These are phyloP conservation scores for Nakaseomyces nivariensis DNA, from an alignment of 1,139 yeast genomes.

Conservation along the genomic window DNA sequence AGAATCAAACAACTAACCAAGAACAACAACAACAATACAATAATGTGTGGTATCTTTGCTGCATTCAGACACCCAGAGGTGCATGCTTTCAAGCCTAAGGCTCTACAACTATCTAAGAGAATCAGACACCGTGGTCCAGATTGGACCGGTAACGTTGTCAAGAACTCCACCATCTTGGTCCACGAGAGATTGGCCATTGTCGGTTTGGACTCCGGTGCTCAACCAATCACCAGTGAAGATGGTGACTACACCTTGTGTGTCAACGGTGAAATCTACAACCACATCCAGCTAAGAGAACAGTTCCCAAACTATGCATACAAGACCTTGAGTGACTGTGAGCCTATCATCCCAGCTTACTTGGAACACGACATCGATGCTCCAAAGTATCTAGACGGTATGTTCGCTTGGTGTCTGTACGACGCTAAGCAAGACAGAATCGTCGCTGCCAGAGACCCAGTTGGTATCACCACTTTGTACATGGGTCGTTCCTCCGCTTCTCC, in stretches of 20 bases:
- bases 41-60: conserved; percentile 97
- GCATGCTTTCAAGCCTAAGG: conserved; percentile 73
- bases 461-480: conserved; percentile 92
- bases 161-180: conserved; percentile 69
- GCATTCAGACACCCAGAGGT: conserved; percentile 76
- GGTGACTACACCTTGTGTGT: conserved; percentile 70
- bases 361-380: conserved; percentile 88
- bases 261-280: conserved; percentile 98
- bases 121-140: conserved; percentile 99
- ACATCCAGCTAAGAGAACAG: conserved; percentile 74
- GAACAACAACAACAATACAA: background rate
- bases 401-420: conserved; percentile 89
- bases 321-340: conserved; percentile 93
- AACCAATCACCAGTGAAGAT: conserved; percentile 81
- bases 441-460: conserved; percentile 98
- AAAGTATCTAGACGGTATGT: conserved; percentile 92
- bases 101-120: conserved; percentile 80
- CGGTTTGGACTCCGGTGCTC: conserved; percentile 94
- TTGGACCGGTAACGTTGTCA: conserved; percentile 85
- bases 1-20: too few species aligned
- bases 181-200: conserved; percentile 96
- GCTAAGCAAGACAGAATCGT: conserved; percentile 72
- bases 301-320: conserved; percentile 64
- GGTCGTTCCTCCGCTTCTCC: conserved; percentile 71
- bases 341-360: conserved; percentile 83